Conservation (phyloP, 1,284 basidiomycete genomes). For the Leccinum pachyderme region DNA sequence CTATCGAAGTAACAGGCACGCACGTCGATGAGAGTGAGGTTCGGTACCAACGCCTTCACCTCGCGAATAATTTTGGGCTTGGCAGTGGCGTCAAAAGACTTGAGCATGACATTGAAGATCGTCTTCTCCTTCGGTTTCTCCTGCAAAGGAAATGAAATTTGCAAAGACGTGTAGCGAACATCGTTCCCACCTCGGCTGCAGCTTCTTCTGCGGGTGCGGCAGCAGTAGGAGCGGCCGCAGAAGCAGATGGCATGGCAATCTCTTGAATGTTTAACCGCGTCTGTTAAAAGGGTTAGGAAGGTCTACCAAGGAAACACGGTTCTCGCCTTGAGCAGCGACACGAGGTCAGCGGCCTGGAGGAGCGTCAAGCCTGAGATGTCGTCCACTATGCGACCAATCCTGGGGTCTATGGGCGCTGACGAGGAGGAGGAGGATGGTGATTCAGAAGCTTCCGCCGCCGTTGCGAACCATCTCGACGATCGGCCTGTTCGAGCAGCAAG, state of each 20-base stretch:
- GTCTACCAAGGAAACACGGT: not conserved
- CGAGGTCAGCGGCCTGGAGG: conserved; percentile 96
- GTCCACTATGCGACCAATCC: conserved; percentile 85
- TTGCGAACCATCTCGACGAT: conserved; percentile 46
- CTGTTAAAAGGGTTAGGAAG: conserved; percentile 39
- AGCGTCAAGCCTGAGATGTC: conserved; percentile 90
- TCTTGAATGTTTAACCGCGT: conserved; percentile 96
- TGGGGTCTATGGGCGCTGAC: conserved; percentile 53
- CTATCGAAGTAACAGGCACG: conserved; percentile 34
- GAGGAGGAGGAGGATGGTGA: conserved; percentile 24
- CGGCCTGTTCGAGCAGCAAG: conserved; percentile 22
- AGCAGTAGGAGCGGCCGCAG: conserved; percentile 57
- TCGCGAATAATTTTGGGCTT: conserved; percentile 99
- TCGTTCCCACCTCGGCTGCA: conserved; percentile 54
- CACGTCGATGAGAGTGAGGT: conserved; percentile 94
- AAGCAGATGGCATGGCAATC: conserved; percentile 88
- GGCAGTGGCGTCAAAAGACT: conserved; percentile 84
- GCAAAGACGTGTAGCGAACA: not conserved
- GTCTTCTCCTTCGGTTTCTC: conserved; percentile 99
- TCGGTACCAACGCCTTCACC: conserved; percentile 93
- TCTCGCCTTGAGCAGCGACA: conserved; percentile 84
- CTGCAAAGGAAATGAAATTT: conserved; percentile 34
- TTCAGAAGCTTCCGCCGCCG: conserved; percentile 41
- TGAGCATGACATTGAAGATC: conserved; percentile 92
- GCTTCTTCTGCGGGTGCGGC: conserved; percentile 55